Base-by-base conservation (phyloP, 257 asterid genomes). In the Datura wrightii region DNA sequence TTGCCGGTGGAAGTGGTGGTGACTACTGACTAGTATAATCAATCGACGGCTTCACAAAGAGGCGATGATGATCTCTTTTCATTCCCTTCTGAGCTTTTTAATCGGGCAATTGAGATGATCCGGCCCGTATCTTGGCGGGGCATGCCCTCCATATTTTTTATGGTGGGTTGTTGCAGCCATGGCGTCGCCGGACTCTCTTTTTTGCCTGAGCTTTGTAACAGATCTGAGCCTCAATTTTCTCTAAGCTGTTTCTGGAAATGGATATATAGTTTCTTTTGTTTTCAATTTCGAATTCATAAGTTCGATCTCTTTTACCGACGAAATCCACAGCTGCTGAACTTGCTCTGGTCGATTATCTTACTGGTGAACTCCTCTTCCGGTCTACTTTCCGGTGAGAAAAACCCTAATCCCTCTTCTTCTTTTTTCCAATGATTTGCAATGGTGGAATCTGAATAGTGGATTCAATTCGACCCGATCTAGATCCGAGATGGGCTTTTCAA, bases 101-200 rank as follows among this genome's bases (percentile, higher is more conserved):
- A 19, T 8, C 10, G 10, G 76, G 76, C 18, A 11, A 8, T 50
- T 36, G 48, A 78, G 82, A 5, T 36, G 18, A 83, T 85, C 83
- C 41, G 87, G 82, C 83, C 90, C 85, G 88, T 88, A 86, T 83
- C 92, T 91, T 89, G 92, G 92, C 87, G 9, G 89, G 92, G 92
- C 84, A 48, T 83, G 80, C 84, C 9, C 9, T 0, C 85, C 80
- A 79, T 87, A 82, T 76, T 87, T 83, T 24, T 86, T 46, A 39
- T 70, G 82, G 55, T 31, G 74, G 62, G 62, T 36, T 15, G 42
- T 69, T 66, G 85, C 87, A 66, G 84, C 85, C 78, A 85, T 80
- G 83, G 85, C 50, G 71, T 63, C 36, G 52, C 42, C 19, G 39
- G 24, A 5, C 13, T 76, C 83, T 74, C 69, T 74, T 19, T 24